Evolutionary conservation across 768 basidiomycete species (phyloP).

Genomic region (Podaxis pistillaris): DNA sequence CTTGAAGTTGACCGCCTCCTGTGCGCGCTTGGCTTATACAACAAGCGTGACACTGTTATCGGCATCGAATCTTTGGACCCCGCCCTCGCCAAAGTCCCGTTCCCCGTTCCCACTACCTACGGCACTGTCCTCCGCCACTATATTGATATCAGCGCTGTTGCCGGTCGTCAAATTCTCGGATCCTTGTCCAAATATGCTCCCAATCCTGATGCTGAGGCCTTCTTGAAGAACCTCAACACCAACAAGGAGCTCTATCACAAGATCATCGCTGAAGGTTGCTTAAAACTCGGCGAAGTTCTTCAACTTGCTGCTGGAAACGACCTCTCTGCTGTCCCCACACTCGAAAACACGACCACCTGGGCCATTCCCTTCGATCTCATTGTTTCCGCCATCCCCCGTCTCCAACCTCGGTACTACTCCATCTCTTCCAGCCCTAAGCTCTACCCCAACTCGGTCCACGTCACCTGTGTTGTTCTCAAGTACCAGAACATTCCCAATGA

Average conservation of each 20-base stretch:
- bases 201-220: conserved; percentile 67
- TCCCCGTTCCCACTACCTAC: conserved; percentile 97
- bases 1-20: conserved; percentile 88
- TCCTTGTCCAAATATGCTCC: conserved; percentile 88
- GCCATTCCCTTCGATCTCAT: conserved; percentile 95
- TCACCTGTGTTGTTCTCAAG: conserved; percentile 93
- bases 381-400: conserved; percentile 87
- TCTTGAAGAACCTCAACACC: conserved; percentile 72
- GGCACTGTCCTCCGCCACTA: conserved; percentile 93
- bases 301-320: conserved; percentile 88
- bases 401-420: conserved; percentile 97
- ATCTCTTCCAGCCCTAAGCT: conserved; percentile 98
- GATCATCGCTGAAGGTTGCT: conserved; percentile 76
- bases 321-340: conserved; percentile 49
- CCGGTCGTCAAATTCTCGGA: conserved; percentile 91
- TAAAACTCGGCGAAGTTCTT: conserved; percentile 92
- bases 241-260: conserved; percentile 85
- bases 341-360: conserved; percentile 84
- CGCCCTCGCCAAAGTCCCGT: conserved; percentile 96
- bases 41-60: conserved; percentile 81
- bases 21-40: conserved; percentile 77
- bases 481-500: conserved; percentile 69
- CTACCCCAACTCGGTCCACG: conserved; percentile 84
- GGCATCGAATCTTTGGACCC: conserved; percentile 97
- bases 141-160: conserved; percentile 93